Evolutionary conservation across 108 stramenopile species (phyloP).

Genomic region (Fragilaria radians): DNA sequence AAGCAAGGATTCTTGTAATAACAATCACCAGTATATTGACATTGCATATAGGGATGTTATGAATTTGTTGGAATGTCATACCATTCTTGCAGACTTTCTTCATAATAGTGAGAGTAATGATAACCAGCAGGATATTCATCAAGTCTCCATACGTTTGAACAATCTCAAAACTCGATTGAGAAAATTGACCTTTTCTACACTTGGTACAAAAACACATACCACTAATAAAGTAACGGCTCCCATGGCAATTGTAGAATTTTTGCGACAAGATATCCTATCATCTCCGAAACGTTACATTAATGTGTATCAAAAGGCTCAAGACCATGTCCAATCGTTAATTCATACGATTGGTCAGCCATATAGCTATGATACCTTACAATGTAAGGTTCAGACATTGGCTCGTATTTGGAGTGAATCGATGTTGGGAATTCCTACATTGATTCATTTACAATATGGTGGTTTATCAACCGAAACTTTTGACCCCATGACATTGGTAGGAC

Average conservation of each 20-base stretch:
- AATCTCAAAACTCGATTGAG: no score
- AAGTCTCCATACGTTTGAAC: no score
- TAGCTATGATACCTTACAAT: neutral
- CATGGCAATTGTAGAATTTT: neutral
- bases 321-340: neutral
- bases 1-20: neutral
- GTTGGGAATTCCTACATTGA: slow-evolving; percentile 11
- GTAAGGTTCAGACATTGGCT: neutral
- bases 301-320: neutral
- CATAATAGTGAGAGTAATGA: neutral
- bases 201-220: neutral
- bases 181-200: neutral
- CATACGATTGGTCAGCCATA: neutral
- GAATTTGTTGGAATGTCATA: neutral
- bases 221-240: neutral
- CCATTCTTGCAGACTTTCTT: neutral
- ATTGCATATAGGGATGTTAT: neutral
- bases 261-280: neutral
- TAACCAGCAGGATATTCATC: neutral
- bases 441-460: slow-evolving; percentile 13
- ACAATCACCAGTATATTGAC: neutral
- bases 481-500: no score
- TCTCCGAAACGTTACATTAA: neutral
- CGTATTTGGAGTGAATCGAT: slow-evolving; percentile 11
- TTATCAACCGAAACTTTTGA: neutral